Base-by-base conservation (phyloP, 2,329 filamentous ascomycete species). In the Fusarium mangiferae region DNA sequence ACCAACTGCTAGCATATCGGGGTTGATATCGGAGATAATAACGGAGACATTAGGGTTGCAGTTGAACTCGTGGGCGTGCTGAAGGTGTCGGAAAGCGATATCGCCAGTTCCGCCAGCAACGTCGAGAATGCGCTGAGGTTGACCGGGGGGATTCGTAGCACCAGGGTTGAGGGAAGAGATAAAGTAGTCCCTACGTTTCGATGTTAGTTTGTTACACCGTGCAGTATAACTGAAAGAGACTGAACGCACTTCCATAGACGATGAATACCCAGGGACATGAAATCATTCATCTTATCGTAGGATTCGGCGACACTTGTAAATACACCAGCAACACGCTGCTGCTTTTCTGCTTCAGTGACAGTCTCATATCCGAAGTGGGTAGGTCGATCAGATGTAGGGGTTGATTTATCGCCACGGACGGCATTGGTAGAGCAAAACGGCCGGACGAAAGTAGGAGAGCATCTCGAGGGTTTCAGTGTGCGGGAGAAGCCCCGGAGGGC, bases 211-310 rank as follows among this genome's bases (percentile, higher is more conserved):
- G 22, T 26, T 55, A n/a, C 15, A 38, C 10, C n/a, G 12, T 33
- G 39, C 18, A 26, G 28, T 22, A 38, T 22, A 36, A 10, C 17
- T 20, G 20, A 13, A n/a, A 18, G n/a, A 24, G 46, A 30, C 46
- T 42, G 18, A 52, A 82, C 87, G 56, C 77, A 90, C 90, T 92
- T 99, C 96, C 96, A 99, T 42, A 99, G 86, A 48, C 96, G 93
- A 83, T 99, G 96, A 84, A 98, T 95, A 62, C 96, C 96, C 54
- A 99, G 90, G 13, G 96, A 98, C 96, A 99, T 99, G 76, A 98
- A 89, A 83, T 99, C 96, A 85, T 99, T 99, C 96, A 99, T 99
- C 72, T 92, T 93, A 83, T 99, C 96, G 85, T 99, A 99, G 24
- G 93, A 94, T 72, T 94, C 91, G 76, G 96, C 96, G 45, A 99